A percentile compares a stretch with the other conserved stretches of the same genome.
Evolutionary conservation across 345 rosid species (phyloP).

Genomic region (Erodium maritimum): DNA sequence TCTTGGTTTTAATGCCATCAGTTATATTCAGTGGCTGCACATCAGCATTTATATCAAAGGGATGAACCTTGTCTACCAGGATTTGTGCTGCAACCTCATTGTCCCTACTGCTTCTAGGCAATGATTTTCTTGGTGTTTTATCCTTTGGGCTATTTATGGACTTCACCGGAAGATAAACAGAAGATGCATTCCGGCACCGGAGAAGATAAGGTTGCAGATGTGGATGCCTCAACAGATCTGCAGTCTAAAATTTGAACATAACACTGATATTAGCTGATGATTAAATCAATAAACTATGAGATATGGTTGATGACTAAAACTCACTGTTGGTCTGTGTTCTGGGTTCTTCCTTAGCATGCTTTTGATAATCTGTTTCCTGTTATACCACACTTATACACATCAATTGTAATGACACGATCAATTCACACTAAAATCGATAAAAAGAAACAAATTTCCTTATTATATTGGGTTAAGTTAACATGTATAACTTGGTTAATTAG

Average conservation of each 20-base stretch:
- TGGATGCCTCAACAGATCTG: slow-evolving; percentile 80
- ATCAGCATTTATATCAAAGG: slow-evolving; percentile 21
- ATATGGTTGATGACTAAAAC: neutral
- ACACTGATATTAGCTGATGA: too few species aligned
- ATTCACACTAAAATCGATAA: too few species aligned
- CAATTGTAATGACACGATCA: neutral
- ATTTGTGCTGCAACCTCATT: slow-evolving; percentile 24
- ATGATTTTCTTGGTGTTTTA: slow-evolving; percentile 46
- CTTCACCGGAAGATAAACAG: slow-evolving; percentile 71
- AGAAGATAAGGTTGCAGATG: slow-evolving; percentile 72
- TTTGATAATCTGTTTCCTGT: slow-evolving; percentile 90
- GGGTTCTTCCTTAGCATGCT: slow-evolving; percentile 26
- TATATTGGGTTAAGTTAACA: too few species aligned
- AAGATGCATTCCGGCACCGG: slow-evolving; percentile 48
- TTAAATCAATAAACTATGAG: too few species aligned
- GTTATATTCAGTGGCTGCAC: slow-evolving; percentile 24
- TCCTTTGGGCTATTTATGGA: slow-evolving; percentile 46
- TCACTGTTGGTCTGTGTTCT: slow-evolving; percentile 20
- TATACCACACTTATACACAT: slow-evolving; percentile 1
- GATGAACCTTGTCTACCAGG: slow-evolving; percentile 24
- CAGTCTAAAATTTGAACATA: slow-evolving; percentile 40
- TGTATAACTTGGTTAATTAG: too few species aligned
- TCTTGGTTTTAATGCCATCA: slow-evolving; percentile 54
- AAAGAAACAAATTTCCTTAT: too few species aligned
- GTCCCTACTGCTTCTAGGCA: slow-evolving; percentile 28